Evolutionary conservation across 306 rosid species (phyloP), one percentile per base, ranked within the genome.

Genomic region (Fagus sylvatica): DNA sequence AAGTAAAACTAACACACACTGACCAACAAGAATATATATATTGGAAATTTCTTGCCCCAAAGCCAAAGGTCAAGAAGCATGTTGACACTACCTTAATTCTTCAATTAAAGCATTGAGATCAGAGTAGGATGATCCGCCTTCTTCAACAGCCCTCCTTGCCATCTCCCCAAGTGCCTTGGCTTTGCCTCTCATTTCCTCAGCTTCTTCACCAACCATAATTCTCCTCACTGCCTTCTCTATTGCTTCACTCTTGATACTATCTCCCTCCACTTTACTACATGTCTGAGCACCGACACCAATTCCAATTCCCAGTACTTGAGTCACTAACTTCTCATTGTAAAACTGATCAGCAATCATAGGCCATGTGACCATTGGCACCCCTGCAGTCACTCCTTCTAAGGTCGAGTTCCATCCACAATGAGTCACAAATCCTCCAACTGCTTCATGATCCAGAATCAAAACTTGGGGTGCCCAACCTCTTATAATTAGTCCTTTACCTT

Each of bases 361-460:
- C 88, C 85, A 81, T 3, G 81, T 75, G 10, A 76, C 80, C 85
- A 85, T 81, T 17, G 84, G 81, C 5, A 72, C 57, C 11, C 82
- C 81, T 1, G 74, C 76, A 6, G 74, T 16, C 22, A 81, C 76
- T 3, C 55, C 81, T 53, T 85, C 81, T 9, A 78, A 46, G 0
- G 59, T 61, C 0, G 85, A 85, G 32, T 81, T 81, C 86, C 84
- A 85, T 4, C 86, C 85, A 42, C 84, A 85, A 65, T 85, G 85
- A 0, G 84, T 85, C 79, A 85, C 81, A 56, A 85, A 81, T n/a
- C 88, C 84, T 40, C 84, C 88, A 2, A 81, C 43, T 1, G 79
- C 73, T 12, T 55, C 17, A 4, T 85, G 88, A 16, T 72, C 76
- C 1, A 85, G 43, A 32, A 85, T 81, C 73, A 75, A 15, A 69